Percentiles rank a stretch among this genome's conserved stretches.
These are phyloP conservation scores for Penicillium sp. DNA, from an alignment of 2,329 filamentous ascomycete genomes.

Conservation along the genomic window DNA sequence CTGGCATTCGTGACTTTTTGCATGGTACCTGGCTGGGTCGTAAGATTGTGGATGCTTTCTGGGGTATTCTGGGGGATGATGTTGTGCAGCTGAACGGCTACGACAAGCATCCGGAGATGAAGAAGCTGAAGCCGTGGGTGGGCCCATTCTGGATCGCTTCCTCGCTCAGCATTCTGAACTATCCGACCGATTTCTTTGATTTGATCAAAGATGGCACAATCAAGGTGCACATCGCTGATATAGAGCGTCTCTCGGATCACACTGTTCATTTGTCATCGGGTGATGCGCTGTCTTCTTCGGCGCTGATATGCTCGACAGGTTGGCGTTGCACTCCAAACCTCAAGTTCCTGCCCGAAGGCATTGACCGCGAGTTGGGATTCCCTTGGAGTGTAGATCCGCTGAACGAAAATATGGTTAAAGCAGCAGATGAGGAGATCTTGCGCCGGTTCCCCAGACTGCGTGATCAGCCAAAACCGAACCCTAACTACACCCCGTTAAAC, in stretches of 20 bases:
- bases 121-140: conserved; percentile 48
- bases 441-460: conserved; percentile 50
- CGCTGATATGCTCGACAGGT: conserved; percentile 56
- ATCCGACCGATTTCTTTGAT: conserved; percentile 56
- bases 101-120: conserved; percentile 44
- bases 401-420: conserved; percentile 36
- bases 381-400: conserved; percentile 40
- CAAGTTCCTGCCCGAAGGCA: conserved; percentile 47
- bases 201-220: conserved; percentile 55
- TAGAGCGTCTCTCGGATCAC: conserved; percentile 48
- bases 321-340: conserved; percentile 54
- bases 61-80: conserved; percentile 51
- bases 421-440: conserved; percentile 53
- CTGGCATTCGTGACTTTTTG: conserved; percentile 44
- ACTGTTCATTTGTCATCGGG: conserved; percentile 51
- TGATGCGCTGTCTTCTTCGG: conserved; percentile 47
- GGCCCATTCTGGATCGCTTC: conserved; percentile 54
- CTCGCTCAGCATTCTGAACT: conserved; percentile 61
- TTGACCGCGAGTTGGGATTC: conserved; percentile 48
- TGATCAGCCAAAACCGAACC: conserved; percentile 38
- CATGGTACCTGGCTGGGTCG: conserved; percentile 54
- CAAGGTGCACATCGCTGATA: conserved; percentile 55
- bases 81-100: conserved; percentile 49
- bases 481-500: conserved; percentile 29
- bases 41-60: conserved; percentile 52